Base-by-base conservation (phyloP, 2,329 filamentous ascomycete species). In the Lasiodiplodia sp. region DNA sequence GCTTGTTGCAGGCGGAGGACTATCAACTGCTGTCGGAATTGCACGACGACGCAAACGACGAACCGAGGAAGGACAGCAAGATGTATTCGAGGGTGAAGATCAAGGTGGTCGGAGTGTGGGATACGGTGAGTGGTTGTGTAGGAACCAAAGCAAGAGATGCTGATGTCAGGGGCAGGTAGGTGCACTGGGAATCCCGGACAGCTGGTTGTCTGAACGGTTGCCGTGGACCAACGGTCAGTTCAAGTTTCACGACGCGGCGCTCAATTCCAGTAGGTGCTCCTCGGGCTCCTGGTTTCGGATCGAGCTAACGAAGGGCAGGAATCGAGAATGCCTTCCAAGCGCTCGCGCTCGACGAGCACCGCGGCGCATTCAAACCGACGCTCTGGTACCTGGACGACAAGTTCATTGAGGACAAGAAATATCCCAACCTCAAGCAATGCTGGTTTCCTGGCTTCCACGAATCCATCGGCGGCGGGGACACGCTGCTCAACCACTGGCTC, bases 371-470 rank as follows among this genome's bases (percentile, higher is more conserved):
- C 70, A 78, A 79, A 0, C 86, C 86, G 0, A 85, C 85, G 0
- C 74, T 87, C 0, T 88, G 85, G 85, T 82, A 84, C 64, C 81
- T 84, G 40, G 40, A 34, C 11, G 18, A 51, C 11, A 51, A 37
- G 16, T 37, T 51, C 23, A 47, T 31, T 5, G 40, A 49, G 4
- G 28, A 16, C 8, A 47, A 37, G 71, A 70, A 67, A 23, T 2
- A 16, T 3, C 53, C 65, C 8, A 68, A 79, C 31, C 74, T 87
- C 34, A 79, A 81, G n/a, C 85, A 87, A 73, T 83, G 84, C 10
- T 87, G 86, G 86, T 87, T 87, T 67, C 85, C 85, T 0, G 86
- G 86, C 11, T 82, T 80, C 34, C 86, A 88, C 71, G 80, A 81
- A 11, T 85, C 86, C 67, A 76, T 86, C 2, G 86, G 86, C 3